Base-by-base conservation (phyloP, 2,329 filamentous ascomycete species). In the Aspergillus sp. region DNA sequence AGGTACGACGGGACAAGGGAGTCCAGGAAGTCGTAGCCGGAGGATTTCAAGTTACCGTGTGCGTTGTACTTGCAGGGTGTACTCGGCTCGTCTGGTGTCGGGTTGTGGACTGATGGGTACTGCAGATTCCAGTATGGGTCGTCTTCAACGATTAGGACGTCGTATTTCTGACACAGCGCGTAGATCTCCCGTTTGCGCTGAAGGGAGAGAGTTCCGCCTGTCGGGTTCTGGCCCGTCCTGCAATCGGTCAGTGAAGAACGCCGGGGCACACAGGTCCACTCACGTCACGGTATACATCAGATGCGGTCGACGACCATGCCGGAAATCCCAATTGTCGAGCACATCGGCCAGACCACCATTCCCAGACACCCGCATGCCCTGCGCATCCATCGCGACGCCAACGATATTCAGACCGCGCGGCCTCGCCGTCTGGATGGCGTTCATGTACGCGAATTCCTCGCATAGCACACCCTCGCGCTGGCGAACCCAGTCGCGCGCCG, bases 51-150 rank as follows among this genome's bases (percentile, higher is more conserved):
- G 51, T 60, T 68, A 3, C 66, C 40, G 6, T 48, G 43, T 32
- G 58, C 6, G 15, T 10, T 29, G 15, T 24, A 24, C 11, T 24
- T 11, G 20, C 3, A 5, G 11, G 26, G n/a, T n/a, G n/a, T n/a
- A n/a, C n/a, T n/a, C 6, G 19, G 19, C 6, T 5, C 5, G 19
- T 5, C 5, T 22, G 19, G 19, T 5, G 19, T 22, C 10, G 19
- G 10, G 6, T 22, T 22, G 63, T 66, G 72, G 0, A 82, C 79
- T 1, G 82, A 82, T 0, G 86, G 85, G 58, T 76, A 95, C 56
- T 95, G 89, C 6, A 96, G 69, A 57, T 91, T 89, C 84, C 86
- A 95, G 65, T 95, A 95, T 4, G 89, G 89, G 41, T 95, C 88
- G 49, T 96, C 89, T 59, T 96, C 89, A 40, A 93, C 65, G 43